These are phyloP conservation scores for Bryopsis sp. DNA, from an alignment of 139 green algal species.

Conservation along the genomic window DNA sequence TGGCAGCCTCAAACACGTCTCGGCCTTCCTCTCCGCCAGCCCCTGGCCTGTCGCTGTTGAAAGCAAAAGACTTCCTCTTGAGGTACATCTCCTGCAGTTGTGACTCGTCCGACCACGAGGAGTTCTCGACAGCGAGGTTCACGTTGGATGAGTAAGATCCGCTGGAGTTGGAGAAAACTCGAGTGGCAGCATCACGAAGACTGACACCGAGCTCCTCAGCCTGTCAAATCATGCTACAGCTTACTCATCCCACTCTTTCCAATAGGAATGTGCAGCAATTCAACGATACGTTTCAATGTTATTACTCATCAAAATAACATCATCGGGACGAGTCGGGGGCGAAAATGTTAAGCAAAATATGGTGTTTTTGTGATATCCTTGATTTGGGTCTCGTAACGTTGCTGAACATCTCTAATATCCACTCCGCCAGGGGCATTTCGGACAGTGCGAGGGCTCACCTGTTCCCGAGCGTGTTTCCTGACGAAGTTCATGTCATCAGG, in stretches of 20 bases:
- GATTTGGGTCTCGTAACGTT: too few species aligned
- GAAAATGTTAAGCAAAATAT: too few species aligned
- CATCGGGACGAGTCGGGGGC: too few species aligned
- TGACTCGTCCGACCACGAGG: constrained; percentile 86
- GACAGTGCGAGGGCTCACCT: constrained; percentile 30
- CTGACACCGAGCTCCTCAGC: constrained; percentile 77
- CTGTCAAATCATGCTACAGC: too few species aligned
- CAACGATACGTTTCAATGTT: too few species aligned
- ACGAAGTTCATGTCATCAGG: constrained; percentile 99
- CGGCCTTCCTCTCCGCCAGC: constrained; percentile 77
- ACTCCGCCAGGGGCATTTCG: neutral
- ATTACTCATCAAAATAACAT: too few species aligned
- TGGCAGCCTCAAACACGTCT: constrained; percentile 87
- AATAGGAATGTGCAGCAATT: too few species aligned
- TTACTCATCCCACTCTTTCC: too few species aligned
- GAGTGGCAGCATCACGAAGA: constrained; percentile 84
- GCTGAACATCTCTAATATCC: neutral
- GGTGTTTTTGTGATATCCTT: too few species aligned
- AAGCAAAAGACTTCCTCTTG: constrained; percentile 94
- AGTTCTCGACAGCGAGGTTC: constrained; percentile 98
- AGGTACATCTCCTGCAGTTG: constrained; percentile 97
- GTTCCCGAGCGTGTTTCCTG: constrained; percentile 92
- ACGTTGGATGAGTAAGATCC: constrained; percentile 98
- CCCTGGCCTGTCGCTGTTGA: constrained; percentile 92
- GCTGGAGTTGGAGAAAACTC: constrained; percentile 92